A percentile compares a stretch with the other conserved stretches of the same genome.
Conservation (phyloP, 805 yeast species). For the Torulaspora microellipsoides region DNA sequence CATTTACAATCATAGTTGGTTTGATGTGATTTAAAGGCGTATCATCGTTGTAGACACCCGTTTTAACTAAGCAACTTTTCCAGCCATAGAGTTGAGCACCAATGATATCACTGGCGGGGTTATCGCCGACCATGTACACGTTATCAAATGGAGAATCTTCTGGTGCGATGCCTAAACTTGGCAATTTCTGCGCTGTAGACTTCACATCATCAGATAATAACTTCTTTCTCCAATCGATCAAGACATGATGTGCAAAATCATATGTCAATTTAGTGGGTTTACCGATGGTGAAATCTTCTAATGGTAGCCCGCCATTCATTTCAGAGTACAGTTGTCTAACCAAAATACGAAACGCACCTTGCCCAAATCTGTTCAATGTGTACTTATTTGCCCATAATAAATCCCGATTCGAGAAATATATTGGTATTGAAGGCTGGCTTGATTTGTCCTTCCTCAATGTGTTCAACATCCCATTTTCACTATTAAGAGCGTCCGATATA, state of each 20-base stretch:
- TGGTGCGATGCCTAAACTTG: constrained; percentile 44
- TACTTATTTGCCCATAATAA: constrained; percentile 86
- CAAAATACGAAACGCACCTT: constrained; percentile 74
- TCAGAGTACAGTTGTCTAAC: constrained; percentile 56
- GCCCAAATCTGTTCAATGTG: constrained; percentile 75
- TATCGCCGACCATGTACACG: constrained; percentile 97
- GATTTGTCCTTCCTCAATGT: constrained; percentile 42
- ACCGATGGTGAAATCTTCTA: constrained; percentile 63
- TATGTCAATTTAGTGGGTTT: constrained; percentile 78
- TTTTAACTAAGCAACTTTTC: constrained; percentile 76
- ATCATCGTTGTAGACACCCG: constrained; percentile 77
- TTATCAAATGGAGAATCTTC: constrained; percentile 43
- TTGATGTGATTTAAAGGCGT: constrained; percentile 38
- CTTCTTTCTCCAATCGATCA: constrained; percentile 48
- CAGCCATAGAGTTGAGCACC: constrained; percentile 90
- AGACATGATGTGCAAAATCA: constrained; percentile 73
- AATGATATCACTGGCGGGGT: constrained; percentile 85
- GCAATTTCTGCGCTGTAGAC: constrained; percentile 34
- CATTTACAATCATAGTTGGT: constrained; percentile 48
- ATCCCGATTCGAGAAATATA: constrained; percentile 78
- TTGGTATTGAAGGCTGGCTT: constrained; percentile 58
- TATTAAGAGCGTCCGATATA: constrained; percentile 62
- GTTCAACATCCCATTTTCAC: constrained; percentile 59
- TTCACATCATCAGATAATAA: constrained; percentile 23
- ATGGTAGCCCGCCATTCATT: constrained; percentile 43